Conservation (phyloP, 2,329 filamentous ascomycete species). For the Ascochyta viciae-villosae region DNA sequence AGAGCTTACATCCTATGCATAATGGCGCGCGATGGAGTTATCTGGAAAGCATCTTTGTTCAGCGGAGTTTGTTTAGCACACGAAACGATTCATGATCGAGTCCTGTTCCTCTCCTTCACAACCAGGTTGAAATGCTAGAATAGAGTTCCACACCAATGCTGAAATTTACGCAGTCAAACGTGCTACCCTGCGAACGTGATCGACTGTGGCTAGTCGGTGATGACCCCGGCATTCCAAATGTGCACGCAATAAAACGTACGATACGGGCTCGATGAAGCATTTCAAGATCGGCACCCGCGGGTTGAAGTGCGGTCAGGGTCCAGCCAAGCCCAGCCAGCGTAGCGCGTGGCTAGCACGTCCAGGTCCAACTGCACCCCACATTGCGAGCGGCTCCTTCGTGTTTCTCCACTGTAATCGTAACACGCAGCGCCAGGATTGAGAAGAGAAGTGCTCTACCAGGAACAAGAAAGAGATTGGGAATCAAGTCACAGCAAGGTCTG, state of each 20-base stretch:
- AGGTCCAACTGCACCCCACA: constrained; percentile 6
- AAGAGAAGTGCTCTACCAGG: not conserved
- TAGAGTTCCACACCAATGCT: not conserved
- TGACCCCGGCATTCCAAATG: not conserved
- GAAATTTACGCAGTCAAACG: not conserved
- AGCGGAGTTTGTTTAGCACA: not conserved
- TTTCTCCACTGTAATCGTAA: not conserved
- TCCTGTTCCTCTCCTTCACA: not conserved
- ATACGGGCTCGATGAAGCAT: not conserved
- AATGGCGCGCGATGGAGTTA: constrained; percentile 17
- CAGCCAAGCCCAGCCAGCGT: constrained; percentile 1
- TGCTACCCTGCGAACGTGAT: not conserved
- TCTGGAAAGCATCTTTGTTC: constrained; percentile 7
- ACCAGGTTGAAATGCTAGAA: not conserved
- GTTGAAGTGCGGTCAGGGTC: constrained; percentile 9
- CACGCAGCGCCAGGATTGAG: too few relatives aligned
- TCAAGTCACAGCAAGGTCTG: not conserved
- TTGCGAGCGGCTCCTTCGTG: constrained; percentile 6
- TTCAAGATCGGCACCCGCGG: not conserved
- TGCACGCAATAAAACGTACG: not conserved
- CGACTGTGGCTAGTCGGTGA: not conserved
- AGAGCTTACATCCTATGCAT: constrained; percentile 13
- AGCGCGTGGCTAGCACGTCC: constrained; percentile 4
- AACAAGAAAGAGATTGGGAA: not conserved
- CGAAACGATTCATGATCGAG: not conserved